Evolutionary conservation across 805 yeast species (phyloP), one percentile per base, ranked within the genome.

Genomic region (Candida easanensis): DNA sequence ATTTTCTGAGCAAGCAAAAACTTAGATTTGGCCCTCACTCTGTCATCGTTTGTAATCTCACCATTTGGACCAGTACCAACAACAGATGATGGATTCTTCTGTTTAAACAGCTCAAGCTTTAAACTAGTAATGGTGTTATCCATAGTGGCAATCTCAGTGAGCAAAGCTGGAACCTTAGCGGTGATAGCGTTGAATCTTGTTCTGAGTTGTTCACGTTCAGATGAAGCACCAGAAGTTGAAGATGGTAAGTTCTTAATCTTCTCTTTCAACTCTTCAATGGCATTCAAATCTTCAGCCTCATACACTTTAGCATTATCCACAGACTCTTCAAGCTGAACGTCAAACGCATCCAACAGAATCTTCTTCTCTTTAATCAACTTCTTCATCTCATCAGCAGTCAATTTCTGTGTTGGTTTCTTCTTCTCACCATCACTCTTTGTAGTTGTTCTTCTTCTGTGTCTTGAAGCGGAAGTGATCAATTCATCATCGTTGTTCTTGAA

Each of bases 1-100:
- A 91, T 89, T 49, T 95, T 77, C 27, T 88, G 84, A 49, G 82
- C 81, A 52, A 93, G 70, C 45, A 81, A 65, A 31, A 90, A 90
- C 58, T 85, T 83, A 33, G 88, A 80, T 52, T 78, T 82, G 34
- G 90, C 90, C 54, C 85, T 84, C 44, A 84, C 76, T 45, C 85
- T 76, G 59, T 90, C 97, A 7, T 77, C 65, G 19, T 87, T 96
- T 3, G 97, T 89, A 9, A 88, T 75, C 50, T 80, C 79, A 10
- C 97, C 97, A 57, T 84, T 79, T 30, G 88, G 84, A 2, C 97
- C 98, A 8, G 91, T 79, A 2, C 97, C 97, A 18, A 73, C 69
- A 62, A 88, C 71, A 4, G 79, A 71, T 1, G 79, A 74, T 10
- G 97, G 96, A 54, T 84, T 77, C 48, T 78, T 78, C 49, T 74